Percentiles rank a stretch among this genome's conserved stretches.
Conservation (phyloP, 805 yeast genomes). For the Candida anglica region DNA sequence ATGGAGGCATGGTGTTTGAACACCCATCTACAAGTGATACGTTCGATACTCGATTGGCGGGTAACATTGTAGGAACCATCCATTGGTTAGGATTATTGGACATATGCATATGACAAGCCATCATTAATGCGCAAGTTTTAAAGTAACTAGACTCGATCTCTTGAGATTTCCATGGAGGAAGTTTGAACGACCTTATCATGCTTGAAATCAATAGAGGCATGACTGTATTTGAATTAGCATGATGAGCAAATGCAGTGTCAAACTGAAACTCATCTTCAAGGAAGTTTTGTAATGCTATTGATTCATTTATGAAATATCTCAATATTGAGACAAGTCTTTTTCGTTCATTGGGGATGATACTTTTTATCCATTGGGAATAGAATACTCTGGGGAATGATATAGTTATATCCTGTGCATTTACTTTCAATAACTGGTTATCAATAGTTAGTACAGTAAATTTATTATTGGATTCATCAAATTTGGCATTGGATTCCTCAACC, state of each 20-base stretch:
- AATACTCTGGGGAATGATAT: constrained; percentile 17
- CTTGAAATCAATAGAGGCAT: constrained; percentile 12
- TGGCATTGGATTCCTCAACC: constrained; percentile 22
- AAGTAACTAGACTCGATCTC: constrained; percentile 9
- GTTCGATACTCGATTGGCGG: constrained; percentile 13
- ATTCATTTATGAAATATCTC: constrained; percentile 18
- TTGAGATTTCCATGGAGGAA: constrained; percentile 7
- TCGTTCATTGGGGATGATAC: constrained; percentile 16
- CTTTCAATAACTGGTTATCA: constrained; percentile 23
- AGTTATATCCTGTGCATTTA: constrained; percentile 24
- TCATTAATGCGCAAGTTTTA: constrained; percentile 24
- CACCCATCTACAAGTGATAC: constrained; percentile 10
- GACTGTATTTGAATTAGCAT: constrained; percentile 11
- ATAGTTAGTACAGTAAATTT: constrained; percentile 27
- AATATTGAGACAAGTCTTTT: constrained; percentile 16
- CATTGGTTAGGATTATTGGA: constrained; percentile 19
- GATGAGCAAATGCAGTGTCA: constrained; percentile 20
- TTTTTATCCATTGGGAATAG: constrained; percentile 4
- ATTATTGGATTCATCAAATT: constrained; percentile 29
- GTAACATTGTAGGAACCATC: constrained; percentile 18
- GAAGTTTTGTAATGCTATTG: constrained; percentile 8
- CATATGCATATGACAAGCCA: constrained; percentile 24
- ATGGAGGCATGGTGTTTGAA: constrained; percentile 23
- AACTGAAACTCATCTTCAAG: constrained; percentile 10
- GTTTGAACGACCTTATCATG: constrained; percentile 10